Conservation (phyloP, 1,284 basidiomycete species). For the Rhodotorula sp. region DNA sequence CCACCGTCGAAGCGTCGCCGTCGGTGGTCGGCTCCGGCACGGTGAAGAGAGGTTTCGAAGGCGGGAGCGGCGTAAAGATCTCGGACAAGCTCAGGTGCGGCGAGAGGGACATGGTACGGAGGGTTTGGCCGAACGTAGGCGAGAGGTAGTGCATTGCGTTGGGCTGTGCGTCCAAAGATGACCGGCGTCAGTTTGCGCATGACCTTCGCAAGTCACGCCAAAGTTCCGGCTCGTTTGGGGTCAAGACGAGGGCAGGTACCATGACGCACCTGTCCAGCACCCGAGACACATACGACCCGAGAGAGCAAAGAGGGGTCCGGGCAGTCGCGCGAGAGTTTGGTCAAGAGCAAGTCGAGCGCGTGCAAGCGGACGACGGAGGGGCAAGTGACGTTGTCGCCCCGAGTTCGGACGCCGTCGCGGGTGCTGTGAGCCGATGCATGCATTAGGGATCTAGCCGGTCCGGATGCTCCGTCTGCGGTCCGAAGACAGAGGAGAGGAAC, state of each 20-base stretch:
- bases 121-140: not conserved
- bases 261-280: conserved; percentile 62
- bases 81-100: conserved; percentile 8
- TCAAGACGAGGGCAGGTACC: not conserved
- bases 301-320: conserved; percentile 56
- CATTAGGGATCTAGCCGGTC: not conserved
- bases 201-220: not conserved
- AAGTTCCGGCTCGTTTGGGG: not conserved
- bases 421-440: conserved; percentile 56
- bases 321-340: conserved; percentile 64
- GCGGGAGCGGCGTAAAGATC: conserved; percentile 5
- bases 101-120: not conserved
- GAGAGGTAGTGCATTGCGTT: conserved; percentile 22
- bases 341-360: conserved; percentile 68
- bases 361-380: conserved; percentile 83
- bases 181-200: not conserved
- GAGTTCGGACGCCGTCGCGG: conserved; percentile 75
- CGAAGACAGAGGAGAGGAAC: no score
- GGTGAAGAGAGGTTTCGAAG: conserved; percentile 3
- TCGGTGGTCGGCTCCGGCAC: not conserved
- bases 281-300: conserved; percentile 68
- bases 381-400: conserved; percentile 75
- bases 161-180: not conserved
- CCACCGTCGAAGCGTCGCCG: not conserved
- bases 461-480: conserved; percentile 44